phyloP scores from a whole-genome alignment of 352 stramenopile genomes.

The Plasmopara viticola region DNA sequence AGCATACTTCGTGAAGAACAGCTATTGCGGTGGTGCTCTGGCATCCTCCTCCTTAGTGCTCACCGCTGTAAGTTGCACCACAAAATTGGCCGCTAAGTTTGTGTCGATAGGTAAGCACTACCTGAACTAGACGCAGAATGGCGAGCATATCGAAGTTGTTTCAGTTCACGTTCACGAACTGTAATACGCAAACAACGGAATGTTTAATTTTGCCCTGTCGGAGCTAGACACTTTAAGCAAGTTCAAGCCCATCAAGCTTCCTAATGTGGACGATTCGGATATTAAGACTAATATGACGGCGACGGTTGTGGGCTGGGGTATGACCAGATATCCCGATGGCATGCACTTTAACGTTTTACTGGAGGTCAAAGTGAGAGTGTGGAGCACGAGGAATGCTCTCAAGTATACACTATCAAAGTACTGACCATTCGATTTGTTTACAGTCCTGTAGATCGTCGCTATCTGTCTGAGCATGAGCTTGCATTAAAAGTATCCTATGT shows the following conservation, averaged over 20 bases:
- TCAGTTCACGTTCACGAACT: slow-evolving; percentile 7
- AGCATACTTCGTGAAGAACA: neutral
- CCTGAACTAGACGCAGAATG: slow-evolving; percentile 12
- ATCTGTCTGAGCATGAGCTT: no score
- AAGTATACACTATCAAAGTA: no score
- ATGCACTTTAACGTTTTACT: no score
- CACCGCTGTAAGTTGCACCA: no score
- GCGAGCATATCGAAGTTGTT: slow-evolving; percentile 18
- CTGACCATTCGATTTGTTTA: no score
- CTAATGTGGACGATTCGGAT: neutral
- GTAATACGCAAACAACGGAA: neutral
- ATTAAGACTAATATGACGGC: neutral
- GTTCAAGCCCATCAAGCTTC: slow-evolving; percentile 1
- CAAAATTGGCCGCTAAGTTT: neutral
- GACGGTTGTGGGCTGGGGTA: neutral
- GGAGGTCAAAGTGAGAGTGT: no score
- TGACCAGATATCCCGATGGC: neutral
- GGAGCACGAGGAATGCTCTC: no score
- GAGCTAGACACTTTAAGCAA: neutral
- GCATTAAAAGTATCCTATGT: no score
- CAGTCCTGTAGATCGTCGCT: no score
- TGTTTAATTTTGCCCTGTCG: neutral
- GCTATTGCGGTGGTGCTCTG: neutral
- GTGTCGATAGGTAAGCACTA: slow-evolving; percentile 8
- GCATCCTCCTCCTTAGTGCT: neutral